These are phyloP conservation scores for Euphorbia tirucalli DNA, from an alignment of 345 rosid genomes.

Conservation along the genomic window DNA sequence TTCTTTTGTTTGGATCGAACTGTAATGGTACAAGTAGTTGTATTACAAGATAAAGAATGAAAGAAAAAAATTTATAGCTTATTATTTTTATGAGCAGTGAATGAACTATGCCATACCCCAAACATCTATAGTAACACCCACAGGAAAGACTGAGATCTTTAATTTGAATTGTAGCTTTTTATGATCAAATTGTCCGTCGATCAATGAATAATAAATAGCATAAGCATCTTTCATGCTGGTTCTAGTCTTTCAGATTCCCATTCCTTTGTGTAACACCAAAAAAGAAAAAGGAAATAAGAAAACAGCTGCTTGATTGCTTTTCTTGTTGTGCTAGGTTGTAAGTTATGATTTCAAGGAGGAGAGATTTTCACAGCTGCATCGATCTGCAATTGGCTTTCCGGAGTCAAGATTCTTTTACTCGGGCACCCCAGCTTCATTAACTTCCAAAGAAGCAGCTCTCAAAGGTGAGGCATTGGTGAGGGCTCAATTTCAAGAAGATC, in stretches of 20 bases:
- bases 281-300: not conserved
- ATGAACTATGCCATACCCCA: no score
- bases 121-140: no score
- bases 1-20: not conserved
- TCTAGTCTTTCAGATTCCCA: not conserved
- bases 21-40: no score
- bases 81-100: no score
- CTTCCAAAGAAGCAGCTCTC: constrained; percentile 66
- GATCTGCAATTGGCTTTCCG: constrained; percentile 78
- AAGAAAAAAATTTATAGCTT: no score
- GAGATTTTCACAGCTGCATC: constrained; percentile 76
- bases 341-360: constrained; percentile 92
- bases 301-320: not conserved
- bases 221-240: not conserved
- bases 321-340: constrained; percentile 54
- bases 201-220: no score
- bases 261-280: no score
- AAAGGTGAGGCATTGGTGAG: constrained; percentile 83
- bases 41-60: no score
- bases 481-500: constrained; percentile 81
- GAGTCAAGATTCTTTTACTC: constrained; percentile 64
- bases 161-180: not conserved
- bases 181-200: no score
- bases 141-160: not conserved
- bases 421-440: constrained; percentile 67